A percentile compares a stretch with the other conserved stretches of the same genome.
Evolutionary conservation across 768 basidiomycete species (phyloP).

Genomic region (Crassisporium funariophilum): DNA sequence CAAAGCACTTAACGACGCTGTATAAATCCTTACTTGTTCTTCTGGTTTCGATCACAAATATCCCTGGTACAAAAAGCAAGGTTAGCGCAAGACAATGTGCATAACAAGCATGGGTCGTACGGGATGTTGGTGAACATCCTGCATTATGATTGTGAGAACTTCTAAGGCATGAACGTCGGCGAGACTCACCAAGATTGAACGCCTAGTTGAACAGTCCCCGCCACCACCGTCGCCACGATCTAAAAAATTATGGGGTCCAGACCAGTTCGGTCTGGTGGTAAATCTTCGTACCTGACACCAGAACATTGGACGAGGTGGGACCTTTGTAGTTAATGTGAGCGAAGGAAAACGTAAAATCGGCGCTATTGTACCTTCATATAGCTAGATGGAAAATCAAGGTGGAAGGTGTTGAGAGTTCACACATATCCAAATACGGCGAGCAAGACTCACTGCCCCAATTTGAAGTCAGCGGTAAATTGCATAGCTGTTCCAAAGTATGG

Average conservation of each 20-base stretch:
- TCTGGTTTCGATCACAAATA: constrained; percentile 47
- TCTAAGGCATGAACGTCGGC: too few relatives aligned
- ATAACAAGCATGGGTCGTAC: constrained; percentile 33
- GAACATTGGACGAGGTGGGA: constrained; percentile 69
- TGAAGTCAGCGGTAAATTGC: constrained; percentile 73
- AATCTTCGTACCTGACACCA: constrained; percentile 51
- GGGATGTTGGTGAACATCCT: constrained; percentile 66
- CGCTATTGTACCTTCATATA: constrained; percentile 30
- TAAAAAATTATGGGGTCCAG: constrained; percentile 7
- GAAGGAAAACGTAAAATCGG: too few relatives aligned
- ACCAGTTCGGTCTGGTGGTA: not conserved
- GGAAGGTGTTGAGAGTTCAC: not conserved
- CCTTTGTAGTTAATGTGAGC: constrained; percentile 28
- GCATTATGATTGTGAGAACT: too few relatives aligned
- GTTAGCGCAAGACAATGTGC: not conserved
- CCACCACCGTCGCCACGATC: constrained; percentile 59
- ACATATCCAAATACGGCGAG: not conserved
- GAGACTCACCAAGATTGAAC: constrained; percentile 65
- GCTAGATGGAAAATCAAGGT: constrained; percentile 10
- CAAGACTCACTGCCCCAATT: constrained; percentile 71
- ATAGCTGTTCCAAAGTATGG: constrained; percentile 47
- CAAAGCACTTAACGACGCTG: not conserved
- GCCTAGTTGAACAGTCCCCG: constrained; percentile 67
- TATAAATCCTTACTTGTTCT: constrained; percentile 36
- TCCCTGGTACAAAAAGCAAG: constrained; percentile 31